A percentile compares a stretch with the other conserved stretches of the same genome.
Conservation (phyloP, 2,329 filamentous ascomycete genomes). For the Sclerotinia minor region DNA sequence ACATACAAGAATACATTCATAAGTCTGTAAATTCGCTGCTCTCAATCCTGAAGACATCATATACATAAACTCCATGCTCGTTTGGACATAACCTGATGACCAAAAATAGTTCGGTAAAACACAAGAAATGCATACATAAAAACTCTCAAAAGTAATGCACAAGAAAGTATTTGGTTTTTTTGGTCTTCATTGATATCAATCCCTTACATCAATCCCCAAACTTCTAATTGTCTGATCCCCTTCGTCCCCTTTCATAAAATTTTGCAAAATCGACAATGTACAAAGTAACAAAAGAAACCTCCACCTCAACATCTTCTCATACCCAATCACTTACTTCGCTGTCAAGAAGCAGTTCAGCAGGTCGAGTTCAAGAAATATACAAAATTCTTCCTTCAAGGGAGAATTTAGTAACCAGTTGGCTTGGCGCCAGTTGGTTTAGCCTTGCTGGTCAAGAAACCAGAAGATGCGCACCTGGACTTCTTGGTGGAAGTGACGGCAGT, state of each 20-base stretch:
- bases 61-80: conserved; percentile 6
- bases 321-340: conserved; percentile 11
- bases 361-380: not conserved
- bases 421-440: conserved; percentile 19
- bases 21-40: not conserved
- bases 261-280: conserved; percentile 13
- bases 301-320: conserved; percentile 4
- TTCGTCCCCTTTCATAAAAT: conserved; percentile 4
- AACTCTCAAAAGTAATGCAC: conserved; percentile 5
- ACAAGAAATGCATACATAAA: not conserved
- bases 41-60: conserved; percentile 4
- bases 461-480: conserved; percentile 35
- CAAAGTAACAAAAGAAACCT: conserved; percentile 16
- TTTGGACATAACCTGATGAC: conserved; percentile 5
- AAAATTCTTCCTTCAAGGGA: not conserved
- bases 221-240: conserved; percentile 6
- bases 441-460: conserved; percentile 36
- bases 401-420: conserved; percentile 23
- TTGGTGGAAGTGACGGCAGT: conserved; percentile 32
- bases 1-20: not conserved
- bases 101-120: not conserved
- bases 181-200: conserved; percentile 24
- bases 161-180: conserved; percentile 17
- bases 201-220: conserved; percentile 17
- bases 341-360: conserved; percentile 17